Evolutionary conservation across 805 yeast genomes (phyloP), one percentile per base, ranked within the genome.

Genomic region (Kurtzmaniella fragi): DNA sequence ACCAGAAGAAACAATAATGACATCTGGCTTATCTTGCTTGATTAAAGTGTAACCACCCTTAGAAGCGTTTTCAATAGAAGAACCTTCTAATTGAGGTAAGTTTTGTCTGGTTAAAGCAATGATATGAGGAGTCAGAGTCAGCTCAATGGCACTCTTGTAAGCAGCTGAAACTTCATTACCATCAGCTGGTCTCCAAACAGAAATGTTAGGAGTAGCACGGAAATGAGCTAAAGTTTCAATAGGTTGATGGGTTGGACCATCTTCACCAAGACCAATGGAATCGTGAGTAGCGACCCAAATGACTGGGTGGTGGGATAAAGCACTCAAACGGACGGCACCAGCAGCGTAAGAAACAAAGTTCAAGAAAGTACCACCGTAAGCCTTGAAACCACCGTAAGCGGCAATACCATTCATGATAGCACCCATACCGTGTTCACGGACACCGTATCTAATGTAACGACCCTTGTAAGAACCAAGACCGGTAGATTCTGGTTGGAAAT

Each of bases 351-450:
- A 76, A 47, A 77, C 82, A 55, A 91, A 91, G 81, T 93, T 91
- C 67, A 91, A 77, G 89, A 91, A 91, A 59, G 99, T 91, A 70
- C 96, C 98, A 66, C 96, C 96, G 73, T 82, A 90, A 54, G 89
- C 82, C 67, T 82, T 84, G 77, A 74, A 80, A 48, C 84, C 85
- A 70, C 84, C 84, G 59, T 71, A 91, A 40, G 96, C 97, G 43
- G 93, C 76, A 54, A 91, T 84, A 83, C 99, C 99, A 71, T 93
- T 91, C 80, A 90, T 77, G 65, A 90, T 84, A 49, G 97, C 96
- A 72, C 96, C 96, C 97, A 91, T 89, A 67, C 87, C 97, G 71
- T 93, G 98, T 77, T 91, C 99, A 72, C 99, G 84, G 50, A 91
- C 96, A 82, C 99, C 99, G 66, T 83, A 91, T 73, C 97, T 84